Percentiles rank a stretch among this genome's conserved stretches.
Evolutionary conservation across 768 basidiomycete species (phyloP).

Genomic region (Xerocomus potaroensis): DNA sequence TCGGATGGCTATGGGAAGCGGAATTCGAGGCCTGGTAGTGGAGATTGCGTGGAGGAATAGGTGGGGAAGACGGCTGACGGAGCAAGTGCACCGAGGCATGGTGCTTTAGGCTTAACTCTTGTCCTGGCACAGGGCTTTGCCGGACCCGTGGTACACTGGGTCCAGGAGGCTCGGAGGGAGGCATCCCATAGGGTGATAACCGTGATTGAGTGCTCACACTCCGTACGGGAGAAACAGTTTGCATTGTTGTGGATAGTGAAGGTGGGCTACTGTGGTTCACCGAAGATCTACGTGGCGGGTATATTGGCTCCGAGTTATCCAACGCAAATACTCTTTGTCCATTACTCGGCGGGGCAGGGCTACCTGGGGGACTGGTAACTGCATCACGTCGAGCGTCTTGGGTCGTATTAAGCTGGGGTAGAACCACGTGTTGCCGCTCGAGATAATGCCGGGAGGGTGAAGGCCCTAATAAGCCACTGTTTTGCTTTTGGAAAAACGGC

Average conservation of each 20-base stretch:
- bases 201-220: constrained; percentile 32
- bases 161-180: constrained; percentile 19
- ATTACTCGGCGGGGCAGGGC: constrained; percentile 5
- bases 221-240: constrained; percentile 36
- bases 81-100: constrained; percentile 25
- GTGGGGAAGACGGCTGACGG: constrained; percentile 23
- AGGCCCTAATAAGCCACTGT: neutral
- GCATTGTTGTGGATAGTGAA: constrained; percentile 36
- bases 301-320: constrained; percentile 15
- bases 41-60: constrained; percentile 10
- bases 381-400: constrained; percentile 5
- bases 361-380: constrained; percentile 1
- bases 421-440: constrained; percentile 4
- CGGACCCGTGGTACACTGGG: constrained; percentile 14
- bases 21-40: constrained; percentile 9
- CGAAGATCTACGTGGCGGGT: constrained; percentile 26
- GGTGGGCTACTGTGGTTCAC: constrained; percentile 19
- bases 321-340: constrained; percentile 16
- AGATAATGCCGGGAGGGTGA: constrained; percentile 4
- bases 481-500: constrained; percentile 3
- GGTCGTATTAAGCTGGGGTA: neutral
- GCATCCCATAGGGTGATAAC: constrained; percentile 20
- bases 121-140: constrained; percentile 8
- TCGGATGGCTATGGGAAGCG: constrained; percentile 17
- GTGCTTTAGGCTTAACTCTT: constrained; percentile 15